Evolutionary conservation across 768 basidiomycete species (phyloP), one percentile per base, ranked within the genome.

Genomic region (Pulveroboletus sp.): DNA sequence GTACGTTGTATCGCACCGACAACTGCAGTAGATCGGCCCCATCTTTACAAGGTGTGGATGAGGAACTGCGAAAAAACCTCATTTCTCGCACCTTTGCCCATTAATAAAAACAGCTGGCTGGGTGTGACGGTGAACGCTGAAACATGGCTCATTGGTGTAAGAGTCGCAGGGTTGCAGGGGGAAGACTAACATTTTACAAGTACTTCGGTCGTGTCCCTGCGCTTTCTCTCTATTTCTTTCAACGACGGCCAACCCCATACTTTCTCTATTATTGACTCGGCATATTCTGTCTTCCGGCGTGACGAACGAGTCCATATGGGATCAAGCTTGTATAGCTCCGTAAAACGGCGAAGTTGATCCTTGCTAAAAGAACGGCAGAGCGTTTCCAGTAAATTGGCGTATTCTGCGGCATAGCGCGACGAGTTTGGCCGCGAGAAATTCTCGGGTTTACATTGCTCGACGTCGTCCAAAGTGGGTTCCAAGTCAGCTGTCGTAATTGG

Each of bases 211-310:
- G 67, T 68, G 41, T 81, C 80, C 39, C 71, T 71, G 58, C 69
- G 72, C 44, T 74, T 66, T 58, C 74, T 75, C 58, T 77, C 72
- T 6, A 85, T 70, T 25, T 76, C 72, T 38, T 71, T 66, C 45
- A 86, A 60, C 23, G 82, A 78, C 6, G 82, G 80, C 85, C 85
- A 89, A 23, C 70, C 71, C 88, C 88, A 91, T 47, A 73, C 69
- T 50, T 75, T 68, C 62, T 87, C 81, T 23, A 90, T 74, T 51
- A 89, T 80, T 40, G 72, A 68, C 38, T 71, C 70, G 34, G 76
- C 78, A 55, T 66, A 69, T 32, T 70, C 58, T 49, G 63, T 58
- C 57, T 78, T 80, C 37, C 62, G 72, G 41, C 64, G 61, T 37
- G 59, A 67, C 5, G 52, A 59, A 35, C 67, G 66, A 7, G 64